Evolutionary conservation across 1,139 yeast genomes (phyloP).

Genomic region (Cylindricascospora bacillispora): DNA sequence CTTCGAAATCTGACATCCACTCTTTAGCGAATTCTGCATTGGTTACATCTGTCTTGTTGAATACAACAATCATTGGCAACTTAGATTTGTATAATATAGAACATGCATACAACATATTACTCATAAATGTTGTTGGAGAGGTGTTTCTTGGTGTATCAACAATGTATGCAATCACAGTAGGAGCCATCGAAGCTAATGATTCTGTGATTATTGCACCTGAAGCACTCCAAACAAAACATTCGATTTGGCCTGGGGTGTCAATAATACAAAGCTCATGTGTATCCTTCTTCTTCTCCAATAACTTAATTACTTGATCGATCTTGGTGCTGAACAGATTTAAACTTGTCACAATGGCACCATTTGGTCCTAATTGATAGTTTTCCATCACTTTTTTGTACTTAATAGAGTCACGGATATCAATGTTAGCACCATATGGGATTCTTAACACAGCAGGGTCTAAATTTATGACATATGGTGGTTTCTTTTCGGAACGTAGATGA

Average conservation of each 20-base stretch:
- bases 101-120: constrained; percentile 97
- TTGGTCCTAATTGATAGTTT: constrained; percentile 83
- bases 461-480: constrained; percentile 77
- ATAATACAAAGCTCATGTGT: constrained; percentile 60
- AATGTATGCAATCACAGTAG: constrained; percentile 89
- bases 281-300: constrained; percentile 71
- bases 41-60: constrained; percentile 86
- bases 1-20: constrained; percentile 97
- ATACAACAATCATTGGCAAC: constrained; percentile 92
- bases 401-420: constrained; percentile 92
- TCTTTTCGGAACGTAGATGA: constrained; percentile 58
- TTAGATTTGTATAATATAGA: constrained; percentile 92
- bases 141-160: constrained; percentile 94
- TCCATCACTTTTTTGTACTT: constrained; percentile 96
- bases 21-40: constrained; percentile 80
- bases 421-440: constrained; percentile 86
- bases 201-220: constrained; percentile 95
- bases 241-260: constrained; percentile 98
- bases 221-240: constrained; percentile 94
- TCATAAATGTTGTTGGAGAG: constrained; percentile 92
- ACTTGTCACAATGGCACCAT: constrained; percentile 96
- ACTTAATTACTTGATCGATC: constrained; percentile 82
- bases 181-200: constrained; percentile 90
- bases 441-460: constrained; percentile 93
- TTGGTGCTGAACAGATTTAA: constrained; percentile 86